Conservation (phyloP, 495 filamentous ascomycete genomes). For the Lasiosphaeria hispida region DNA sequence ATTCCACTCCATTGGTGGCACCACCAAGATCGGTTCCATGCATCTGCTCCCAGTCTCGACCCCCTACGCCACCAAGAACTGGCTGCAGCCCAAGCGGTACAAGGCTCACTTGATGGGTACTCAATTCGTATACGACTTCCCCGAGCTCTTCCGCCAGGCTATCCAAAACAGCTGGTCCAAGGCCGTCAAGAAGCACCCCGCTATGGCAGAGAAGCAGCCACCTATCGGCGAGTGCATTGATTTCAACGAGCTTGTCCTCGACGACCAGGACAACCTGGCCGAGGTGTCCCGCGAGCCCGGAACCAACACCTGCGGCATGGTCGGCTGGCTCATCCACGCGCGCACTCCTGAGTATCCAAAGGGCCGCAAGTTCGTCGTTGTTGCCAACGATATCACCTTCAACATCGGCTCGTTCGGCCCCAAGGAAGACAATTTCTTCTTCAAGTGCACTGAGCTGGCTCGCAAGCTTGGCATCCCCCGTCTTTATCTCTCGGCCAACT, state of each 20-base stretch:
- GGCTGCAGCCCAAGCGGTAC: slow-evolving; percentile 97
- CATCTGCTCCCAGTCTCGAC: slow-evolving; percentile 86
- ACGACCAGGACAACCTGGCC: slow-evolving; percentile 86
- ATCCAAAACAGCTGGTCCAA: slow-evolving; percentile 93
- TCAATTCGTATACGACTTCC: slow-evolving; percentile 99
- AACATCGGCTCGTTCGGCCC: slow-evolving; percentile 98
- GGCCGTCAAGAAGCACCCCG: slow-evolving; percentile 65
- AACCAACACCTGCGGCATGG: slow-evolving; percentile 95
- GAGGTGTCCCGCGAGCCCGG: slow-evolving; percentile 93
- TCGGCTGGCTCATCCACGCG: slow-evolving; percentile 96
- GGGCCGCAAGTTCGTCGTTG: slow-evolving; percentile 87
- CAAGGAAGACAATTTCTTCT: slow-evolving; percentile 95
- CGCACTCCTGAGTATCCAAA: slow-evolving; percentile 95
- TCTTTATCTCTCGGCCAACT: slow-evolving; percentile 98
- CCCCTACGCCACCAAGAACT: slow-evolving; percentile 96
- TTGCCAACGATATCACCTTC: slow-evolving; percentile 99
- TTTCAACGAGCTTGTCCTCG: slow-evolving; percentile 87
- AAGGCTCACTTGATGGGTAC: slow-evolving; percentile 99
- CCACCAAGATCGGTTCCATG: slow-evolving; percentile 92
- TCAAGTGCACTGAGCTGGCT: slow-evolving; percentile 96
- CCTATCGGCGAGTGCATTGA: slow-evolving; percentile 88
- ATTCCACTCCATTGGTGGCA: slow-evolving; percentile 96
- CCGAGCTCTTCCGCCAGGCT: slow-evolving; percentile 96
- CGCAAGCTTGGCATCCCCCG: slow-evolving; percentile 90
- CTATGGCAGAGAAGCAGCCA: slow-evolving; percentile 77